Evolutionary conservation across 768 basidiomycete species (phyloP).

Genomic region (Rhodotorula babjevae): DNA sequence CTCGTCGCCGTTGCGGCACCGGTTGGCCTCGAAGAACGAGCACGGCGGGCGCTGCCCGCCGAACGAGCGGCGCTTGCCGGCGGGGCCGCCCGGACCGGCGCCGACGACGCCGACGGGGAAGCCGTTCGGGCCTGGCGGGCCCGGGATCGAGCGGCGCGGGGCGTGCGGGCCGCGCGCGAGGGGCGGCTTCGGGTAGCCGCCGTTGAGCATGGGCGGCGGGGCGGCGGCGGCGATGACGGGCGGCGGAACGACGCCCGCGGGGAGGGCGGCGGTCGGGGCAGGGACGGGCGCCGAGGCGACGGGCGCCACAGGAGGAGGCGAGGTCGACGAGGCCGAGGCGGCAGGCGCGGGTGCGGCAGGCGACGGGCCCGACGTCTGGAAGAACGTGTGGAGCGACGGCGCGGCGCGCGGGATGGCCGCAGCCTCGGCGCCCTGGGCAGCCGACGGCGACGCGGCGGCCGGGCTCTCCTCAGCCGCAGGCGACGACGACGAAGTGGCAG

Average conservation of each 20-base stretch:
- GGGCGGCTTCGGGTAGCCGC: background rate
- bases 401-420: background rate
- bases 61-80: constrained; percentile 10
- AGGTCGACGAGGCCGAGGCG: background rate
- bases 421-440: background rate
- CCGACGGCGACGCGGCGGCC: background rate
- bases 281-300: background rate
- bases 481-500: background rate
- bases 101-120: background rate
- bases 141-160: background rate
- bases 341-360: background rate
- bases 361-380: constrained; percentile 20
- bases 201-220: too few species aligned
- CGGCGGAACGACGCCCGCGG: background rate
- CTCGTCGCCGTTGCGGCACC: constrained; percentile 40
- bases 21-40: constrained; percentile 40
- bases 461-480: background rate
- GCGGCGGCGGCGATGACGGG: background rate
- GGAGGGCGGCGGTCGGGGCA: background rate
- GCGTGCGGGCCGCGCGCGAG: constrained; percentile 9
- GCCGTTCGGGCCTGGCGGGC: background rate
- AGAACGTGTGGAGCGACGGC: constrained; percentile 32
- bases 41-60: constrained; percentile 33
- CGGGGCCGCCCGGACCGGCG: too few species aligned
- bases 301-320: constrained; percentile 5